These are phyloP conservation scores for Cyberlindnera americana DNA, from an alignment of 805 yeast species.

Conservation along the genomic window DNA sequence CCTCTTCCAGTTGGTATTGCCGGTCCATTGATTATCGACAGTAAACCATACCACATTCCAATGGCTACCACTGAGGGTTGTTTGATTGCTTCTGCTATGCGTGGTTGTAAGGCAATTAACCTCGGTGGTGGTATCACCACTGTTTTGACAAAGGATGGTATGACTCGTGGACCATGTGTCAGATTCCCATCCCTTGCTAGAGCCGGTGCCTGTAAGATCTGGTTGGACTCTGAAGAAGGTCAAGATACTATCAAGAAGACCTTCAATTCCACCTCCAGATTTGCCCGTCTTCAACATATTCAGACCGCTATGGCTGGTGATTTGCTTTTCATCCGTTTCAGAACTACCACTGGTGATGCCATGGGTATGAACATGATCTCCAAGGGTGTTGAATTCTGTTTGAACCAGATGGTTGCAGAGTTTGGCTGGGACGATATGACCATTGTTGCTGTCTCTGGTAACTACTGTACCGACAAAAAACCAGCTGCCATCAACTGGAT, in stretches of 20 bases:
- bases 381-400: constrained; percentile 90
- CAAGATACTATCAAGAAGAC: constrained; percentile 77
- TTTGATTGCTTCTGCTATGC: constrained; percentile 95
- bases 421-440: constrained; percentile 95
- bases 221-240: constrained; percentile 97
- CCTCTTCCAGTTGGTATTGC: constrained; percentile 98
- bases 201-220: constrained; percentile 91
- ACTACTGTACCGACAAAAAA: constrained; percentile 96
- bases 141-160: constrained; percentile 91
- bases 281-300: constrained; percentile 88
- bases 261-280: constrained; percentile 94
- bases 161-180: constrained; percentile 99
- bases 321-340: constrained; percentile 81
- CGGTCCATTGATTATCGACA: constrained; percentile 93
- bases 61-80: constrained; percentile 99
- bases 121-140: constrained; percentile 96
- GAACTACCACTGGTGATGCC: constrained; percentile 99
- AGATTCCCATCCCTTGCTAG: constrained; percentile 75
- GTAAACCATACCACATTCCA: constrained; percentile 84
- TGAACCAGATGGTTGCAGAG: constrained; percentile 79
- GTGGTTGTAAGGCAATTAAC: constrained; percentile 98
- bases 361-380: constrained; percentile 99
- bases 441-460: constrained; percentile 90
- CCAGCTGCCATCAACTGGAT: constrained; percentile 99
- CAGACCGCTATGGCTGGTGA: constrained; percentile 95